Evolutionary conservation across 2,329 filamentous ascomycete genomes (phyloP).

Genomic region (Aspergillus flavus): DNA sequence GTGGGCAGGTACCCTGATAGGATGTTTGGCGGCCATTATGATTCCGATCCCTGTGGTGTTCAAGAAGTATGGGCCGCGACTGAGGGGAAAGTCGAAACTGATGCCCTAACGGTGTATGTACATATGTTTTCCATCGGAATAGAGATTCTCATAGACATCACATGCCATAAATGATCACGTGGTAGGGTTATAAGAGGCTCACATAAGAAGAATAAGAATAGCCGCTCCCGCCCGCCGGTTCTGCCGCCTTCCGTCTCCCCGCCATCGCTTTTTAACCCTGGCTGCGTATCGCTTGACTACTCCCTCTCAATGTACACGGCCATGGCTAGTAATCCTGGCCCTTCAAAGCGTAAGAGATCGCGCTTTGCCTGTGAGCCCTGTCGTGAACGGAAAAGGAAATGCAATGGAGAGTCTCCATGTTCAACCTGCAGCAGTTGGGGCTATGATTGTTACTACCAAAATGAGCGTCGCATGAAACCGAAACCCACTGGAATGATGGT

Average conservation of each 20-base stretch:
- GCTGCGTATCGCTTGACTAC: background rate
- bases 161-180: background rate
- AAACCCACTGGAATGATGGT: background rate
- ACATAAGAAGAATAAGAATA: background rate
- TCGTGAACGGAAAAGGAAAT: background rate
- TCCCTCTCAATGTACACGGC: background rate
- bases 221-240: background rate
- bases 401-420: background rate
- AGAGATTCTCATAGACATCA: background rate
- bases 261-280: background rate
- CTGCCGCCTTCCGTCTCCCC: background rate
- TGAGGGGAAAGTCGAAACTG: background rate
- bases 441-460: background rate
- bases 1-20: slow-evolving; percentile 42
- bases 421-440: background rate
- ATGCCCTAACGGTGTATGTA: background rate
- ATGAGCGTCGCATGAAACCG: background rate
- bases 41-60: slow-evolving; percentile 41
- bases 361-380: background rate
- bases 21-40: slow-evolving; percentile 38
- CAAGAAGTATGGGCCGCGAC: slow-evolving; percentile 25
- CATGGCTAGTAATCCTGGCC: background rate
- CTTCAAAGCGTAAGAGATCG: background rate
- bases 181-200: background rate
- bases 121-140: background rate